Evolutionary conservation across 2,329 filamentous ascomycete genomes (phyloP).

Genomic region (Trichoderma cornu-damae): DNA sequence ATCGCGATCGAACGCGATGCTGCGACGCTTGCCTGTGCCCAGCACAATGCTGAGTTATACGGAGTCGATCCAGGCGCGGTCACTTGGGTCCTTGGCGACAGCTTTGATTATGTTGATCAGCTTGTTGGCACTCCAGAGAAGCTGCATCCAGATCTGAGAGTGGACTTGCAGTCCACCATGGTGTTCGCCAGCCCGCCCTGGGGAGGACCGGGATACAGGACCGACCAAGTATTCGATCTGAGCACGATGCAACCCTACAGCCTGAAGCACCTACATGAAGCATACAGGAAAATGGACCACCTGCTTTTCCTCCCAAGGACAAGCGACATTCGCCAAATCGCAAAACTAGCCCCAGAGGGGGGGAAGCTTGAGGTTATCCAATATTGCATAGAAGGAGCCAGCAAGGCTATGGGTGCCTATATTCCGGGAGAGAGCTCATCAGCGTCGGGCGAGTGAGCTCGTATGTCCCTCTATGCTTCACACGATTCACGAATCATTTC

Average conservation of each 20-base stretch:
- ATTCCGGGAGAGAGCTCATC: slow-evolving; percentile 35
- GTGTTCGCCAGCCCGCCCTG: slow-evolving; percentile 57
- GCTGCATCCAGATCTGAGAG: slow-evolving; percentile 37
- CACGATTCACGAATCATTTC: neutral
- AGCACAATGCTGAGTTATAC: slow-evolving; percentile 85
- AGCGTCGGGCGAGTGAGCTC: neutral
- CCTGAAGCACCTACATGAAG: slow-evolving; percentile 55
- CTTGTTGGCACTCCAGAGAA: slow-evolving; percentile 34
- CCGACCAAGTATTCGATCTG: slow-evolving; percentile 72
- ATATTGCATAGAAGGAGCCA: slow-evolving; percentile 86
- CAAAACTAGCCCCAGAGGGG: slow-evolving; percentile 46
- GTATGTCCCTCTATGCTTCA: neutral
- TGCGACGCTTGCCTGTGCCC: slow-evolving; percentile 77
- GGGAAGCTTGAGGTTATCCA: slow-evolving; percentile 70
- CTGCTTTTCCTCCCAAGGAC: slow-evolving; percentile 83
- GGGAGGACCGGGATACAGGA: slow-evolving; percentile 53
- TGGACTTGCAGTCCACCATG: slow-evolving; percentile 40
- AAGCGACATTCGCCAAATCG: slow-evolving; percentile 75
- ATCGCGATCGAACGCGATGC: slow-evolving; percentile 85
- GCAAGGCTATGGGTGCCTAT: slow-evolving; percentile 71
- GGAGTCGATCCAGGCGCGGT: slow-evolving; percentile 67
- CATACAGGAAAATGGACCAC: slow-evolving; percentile 55
- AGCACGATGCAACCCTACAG: slow-evolving; percentile 84
- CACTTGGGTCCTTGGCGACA: slow-evolving; percentile 82
- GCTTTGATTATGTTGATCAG: slow-evolving; percentile 65